Evolutionary conservation across 1,284 basidiomycete species (phyloP), one percentile per base, ranked within the genome.

Genomic region (Ustilago crameri): DNA sequence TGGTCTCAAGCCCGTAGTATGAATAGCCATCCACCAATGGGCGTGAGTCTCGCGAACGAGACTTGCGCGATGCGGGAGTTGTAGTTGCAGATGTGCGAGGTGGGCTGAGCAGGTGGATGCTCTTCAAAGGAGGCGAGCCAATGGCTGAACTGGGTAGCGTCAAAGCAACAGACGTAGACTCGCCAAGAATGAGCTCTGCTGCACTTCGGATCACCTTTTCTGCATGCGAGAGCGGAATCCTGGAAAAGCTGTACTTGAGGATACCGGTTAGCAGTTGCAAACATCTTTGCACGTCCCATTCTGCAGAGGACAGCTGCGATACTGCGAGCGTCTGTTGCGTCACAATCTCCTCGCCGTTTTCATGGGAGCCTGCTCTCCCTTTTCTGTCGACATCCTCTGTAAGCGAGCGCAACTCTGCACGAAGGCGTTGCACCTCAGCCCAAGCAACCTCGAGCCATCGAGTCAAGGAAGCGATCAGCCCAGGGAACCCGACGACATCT

Each of bases 161-260:
- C 35, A 64, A 32, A 15, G 67, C 48, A 18, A 47, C 52, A n/a
- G 59, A 53, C 14, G 52, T 53, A 3, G 53, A 48, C 14, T 67
- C 55, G 37, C 75, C 75, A 17, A 72, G 43, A 44, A 81, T 30
- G 15, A 78, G 64, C 30, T 54, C 54, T 30, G 77, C 70, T 10
- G 77, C 58, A 17, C 66, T 68, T 4, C 55, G 52, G 18, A 80
- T 65, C 3, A 73, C 68, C 41, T 59, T 56, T 49, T 80, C 78
- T 22, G 76, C 68, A 18, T 78, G 66, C 24, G 60, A 51, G 4
- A 74, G 74, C 12, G 72, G 70, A 17, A 81, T 69, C 17, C 65
- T 55, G 2, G 81, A 63, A 40, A 81, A 81, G 55, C 67, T 72
- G 51, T 80, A 83, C 56, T 82, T 83, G 65, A 81, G 64, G 12